Evolutionary conservation across 163 green algal genomes (phyloP).

Genomic region (Chloromonas sp.): DNA sequence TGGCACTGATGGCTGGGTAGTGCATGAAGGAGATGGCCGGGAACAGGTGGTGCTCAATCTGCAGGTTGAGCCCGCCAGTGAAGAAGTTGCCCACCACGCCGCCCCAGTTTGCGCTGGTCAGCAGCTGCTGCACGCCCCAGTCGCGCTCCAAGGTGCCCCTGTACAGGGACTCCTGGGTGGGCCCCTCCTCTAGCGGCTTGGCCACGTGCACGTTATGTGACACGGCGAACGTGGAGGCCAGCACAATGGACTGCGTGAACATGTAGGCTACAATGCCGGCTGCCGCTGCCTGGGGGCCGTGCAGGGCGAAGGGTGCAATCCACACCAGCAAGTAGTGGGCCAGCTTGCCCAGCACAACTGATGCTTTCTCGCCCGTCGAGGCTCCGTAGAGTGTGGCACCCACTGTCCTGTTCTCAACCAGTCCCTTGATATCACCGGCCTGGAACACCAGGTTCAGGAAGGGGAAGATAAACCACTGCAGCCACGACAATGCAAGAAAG

Average conservation of each 20-base stretch:
- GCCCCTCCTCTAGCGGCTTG: conserved; percentile 53
- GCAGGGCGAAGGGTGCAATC: conserved; percentile 44
- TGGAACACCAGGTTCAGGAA: conserved; percentile 76
- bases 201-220: conserved; percentile 74
- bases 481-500: too few relatives aligned
- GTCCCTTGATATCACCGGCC: conserved; percentile 48
- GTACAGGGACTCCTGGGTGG: conserved; percentile 21
- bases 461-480: conserved; percentile 60
- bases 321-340: conserved; percentile 59
- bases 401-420: conserved; percentile 43
- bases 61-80: conserved; percentile 41
- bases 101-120: conserved; percentile 78
- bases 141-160: conserved; percentile 37
- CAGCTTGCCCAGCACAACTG: conserved; percentile 65
- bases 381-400: conserved; percentile 67
- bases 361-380: conserved; percentile 44
- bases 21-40: conserved; percentile 78
- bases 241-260: conserved; percentile 62
- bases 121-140: conserved; percentile 77
- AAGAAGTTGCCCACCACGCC: conserved; percentile 77
- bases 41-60: conserved; percentile 88
- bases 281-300: conserved; percentile 44
- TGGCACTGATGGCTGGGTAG: conserved; percentile 75
- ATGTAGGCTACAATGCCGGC: conserved; percentile 45
- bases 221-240: conserved; percentile 74